Evolutionary conservation across 208 protist species (phyloP), one percentile per base, ranked within the genome.

Genomic region (Trypanosoma theileri): DNA sequence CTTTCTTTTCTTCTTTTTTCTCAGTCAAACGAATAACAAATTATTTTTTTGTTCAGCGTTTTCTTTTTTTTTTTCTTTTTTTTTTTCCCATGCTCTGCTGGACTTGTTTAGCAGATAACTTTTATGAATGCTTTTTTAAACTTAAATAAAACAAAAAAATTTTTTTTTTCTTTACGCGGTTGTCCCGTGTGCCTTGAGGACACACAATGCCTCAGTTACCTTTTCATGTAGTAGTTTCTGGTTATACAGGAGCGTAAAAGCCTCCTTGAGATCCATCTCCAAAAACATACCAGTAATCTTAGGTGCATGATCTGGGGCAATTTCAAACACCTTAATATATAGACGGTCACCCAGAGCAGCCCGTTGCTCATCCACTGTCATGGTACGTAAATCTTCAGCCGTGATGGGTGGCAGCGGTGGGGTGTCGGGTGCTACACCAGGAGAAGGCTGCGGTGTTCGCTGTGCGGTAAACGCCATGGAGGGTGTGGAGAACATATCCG

Each of bases 241-340:
- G 59, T 93, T 77, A 66, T 78, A 82, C 54, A 95, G 82, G 40
- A 95, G 72, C 45, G 79, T 72, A 61, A 85, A 90, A 6, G 84
- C 85, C 16, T 92, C 85, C 59, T 86, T 87, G 6, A 70, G 63
- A 45, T 88, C 76, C 79, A 92, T 88, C 73, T 95, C 90, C 35
- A 95, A 79, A 63, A 95, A 88, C 90, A 95, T 95, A 63, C 90
- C 90, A 12, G 90, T 95, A 46, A 95, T 88, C 80, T 95, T 95
- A 26, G 86, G 82, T 64, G 85, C 87, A 74, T 91, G 76, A 69
- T 95, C 87, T 2, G 90, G 90, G 6, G 81, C 77, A 24, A 93
- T 80, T 48, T 92, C 85, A 75, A 85, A 88, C n/a, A 95, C 86
- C 77, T 95, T 92, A 41, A 93, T 77, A 80, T 85, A 95, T 35